Evolutionary conservation across 345 rosid species (phyloP).

Genomic region (Salix koriyanagi): DNA sequence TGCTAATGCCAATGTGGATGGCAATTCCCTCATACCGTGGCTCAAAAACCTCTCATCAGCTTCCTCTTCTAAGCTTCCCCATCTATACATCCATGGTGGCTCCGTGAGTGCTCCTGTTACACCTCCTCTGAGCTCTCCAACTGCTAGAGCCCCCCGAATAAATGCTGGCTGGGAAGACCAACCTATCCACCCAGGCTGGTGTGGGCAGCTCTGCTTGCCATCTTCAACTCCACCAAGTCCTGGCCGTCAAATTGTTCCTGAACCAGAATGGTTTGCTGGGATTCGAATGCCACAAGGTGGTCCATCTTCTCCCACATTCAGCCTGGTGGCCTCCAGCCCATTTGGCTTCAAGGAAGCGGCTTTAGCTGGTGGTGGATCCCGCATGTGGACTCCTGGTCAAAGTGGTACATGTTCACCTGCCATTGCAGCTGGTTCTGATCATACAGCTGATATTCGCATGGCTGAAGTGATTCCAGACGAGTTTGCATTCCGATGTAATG

Average conservation of each 20-base stretch:
- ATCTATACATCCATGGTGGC: slow-evolving; percentile 65
- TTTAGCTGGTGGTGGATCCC: slow-evolving; percentile 61
- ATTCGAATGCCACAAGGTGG: slow-evolving; percentile 69
- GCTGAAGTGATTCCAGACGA: slow-evolving; percentile 69
- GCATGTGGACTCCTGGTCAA: slow-evolving; percentile 92
- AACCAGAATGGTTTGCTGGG: slow-evolving; percentile 81
- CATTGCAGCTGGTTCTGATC: slow-evolving; percentile 60
- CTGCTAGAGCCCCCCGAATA: slow-evolving; percentile 65
- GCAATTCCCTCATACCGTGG: slow-evolving; percentile 86
- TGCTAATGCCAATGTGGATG: slow-evolving; percentile 49
- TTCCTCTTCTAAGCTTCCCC: slow-evolving; percentile 59
- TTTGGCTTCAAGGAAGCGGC: slow-evolving; percentile 68
- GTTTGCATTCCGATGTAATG: slow-evolving; percentile 77
- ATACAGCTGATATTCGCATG: slow-evolving; percentile 78
- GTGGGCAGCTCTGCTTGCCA: slow-evolving; percentile 36
- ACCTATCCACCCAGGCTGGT: slow-evolving; percentile 46
- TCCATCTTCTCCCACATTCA: slow-evolving; percentile 87
- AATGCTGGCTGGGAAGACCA: slow-evolving; percentile 64
- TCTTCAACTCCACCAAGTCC: slow-evolving; percentile 84
- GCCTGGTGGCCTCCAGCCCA: slow-evolving; percentile 70
- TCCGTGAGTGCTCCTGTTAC: slow-evolving; percentile 99
- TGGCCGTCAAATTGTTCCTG: slow-evolving; percentile 66
- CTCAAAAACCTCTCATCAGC: slow-evolving; percentile 87
- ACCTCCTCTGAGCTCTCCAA: slow-evolving; percentile 95
- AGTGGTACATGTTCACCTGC: slow-evolving; percentile 97